Evolutionary conservation across 257 asterid species (phyloP), one percentile per base, ranked within the genome.

Genomic region (Jasminum sambac): DNA sequence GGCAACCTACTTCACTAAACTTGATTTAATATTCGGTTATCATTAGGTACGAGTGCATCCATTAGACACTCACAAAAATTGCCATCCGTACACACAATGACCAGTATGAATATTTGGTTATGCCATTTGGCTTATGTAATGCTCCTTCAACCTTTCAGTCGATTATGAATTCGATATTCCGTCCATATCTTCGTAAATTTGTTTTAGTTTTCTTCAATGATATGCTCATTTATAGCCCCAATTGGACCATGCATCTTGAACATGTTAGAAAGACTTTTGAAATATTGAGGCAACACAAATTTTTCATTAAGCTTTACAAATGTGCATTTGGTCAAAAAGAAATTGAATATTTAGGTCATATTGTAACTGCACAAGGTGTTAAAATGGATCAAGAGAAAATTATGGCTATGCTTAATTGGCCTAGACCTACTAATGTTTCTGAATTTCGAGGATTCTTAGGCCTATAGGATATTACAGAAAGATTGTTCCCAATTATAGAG

Each of bases 151-250:
- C 40, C 10, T 66, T 50, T 5, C 64, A 69, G 21, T 30, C 17
- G 0, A n/a, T 36, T 0, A 68, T 68, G 70, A 74, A 68, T 14
- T 21, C 48, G 0, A 0, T 67, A 0, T 68, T 60, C 16, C 11
- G 17, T 0, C 58, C 1, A 4, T 11, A 40, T 3, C 8, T 74
- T 0, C n/a, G 17, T 0, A 67, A 44, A 30, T 67, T 59, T 21
- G 26, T 68, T 0, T 13, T 68, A 0, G 71, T 75, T 7, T 74
- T 75, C 38, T 75, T 46, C 61, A 24, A 61, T 44, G 74, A 74
- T 8, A 68, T 74, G 0, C 25, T 74, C 4, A 17, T 74, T 0
- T 67, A 74, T 38, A 74, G 60, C 3, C 30, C 9, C 4, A 46
- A 0, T 0, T 43, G 19, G 52, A 6, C 3, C 3, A 2, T 43